Conservation (phyloP, 164 flowering plant genomes). For the Liquidambar formosana region DNA sequence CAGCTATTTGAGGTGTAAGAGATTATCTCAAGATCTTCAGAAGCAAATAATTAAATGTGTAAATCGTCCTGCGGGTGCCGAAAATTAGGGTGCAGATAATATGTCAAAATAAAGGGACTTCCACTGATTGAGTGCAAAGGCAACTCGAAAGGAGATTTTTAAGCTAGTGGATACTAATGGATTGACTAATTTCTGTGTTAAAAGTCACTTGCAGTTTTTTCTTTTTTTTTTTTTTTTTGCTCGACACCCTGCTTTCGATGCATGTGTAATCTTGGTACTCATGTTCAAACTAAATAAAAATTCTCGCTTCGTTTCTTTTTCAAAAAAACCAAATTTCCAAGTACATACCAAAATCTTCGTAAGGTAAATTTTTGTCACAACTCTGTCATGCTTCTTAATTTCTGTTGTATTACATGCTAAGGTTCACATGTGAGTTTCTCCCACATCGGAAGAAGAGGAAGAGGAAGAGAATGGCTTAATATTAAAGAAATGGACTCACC, state of each 20-base stretch:
- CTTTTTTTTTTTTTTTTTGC: too few species aligned
- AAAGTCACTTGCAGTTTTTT: slow-evolving; percentile 63
- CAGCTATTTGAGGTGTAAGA: too few species aligned
- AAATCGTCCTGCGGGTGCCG: slow-evolving; percentile 62
- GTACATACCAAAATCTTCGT: slow-evolving; percentile 43
- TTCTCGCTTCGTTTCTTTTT: slow-evolving; percentile 3
- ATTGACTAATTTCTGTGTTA: slow-evolving; percentile 27
- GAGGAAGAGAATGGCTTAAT: too few species aligned
- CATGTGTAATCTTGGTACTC: too few species aligned
- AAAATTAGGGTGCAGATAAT: slow-evolving; percentile 34
- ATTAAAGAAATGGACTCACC: too few species aligned
- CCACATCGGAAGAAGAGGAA: too few species aligned
- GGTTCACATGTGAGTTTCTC: too few species aligned
- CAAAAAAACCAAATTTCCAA: slow-evolving; percentile 72
- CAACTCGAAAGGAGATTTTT: slow-evolving; percentile 68
- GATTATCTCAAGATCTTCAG: slow-evolving; percentile 68
- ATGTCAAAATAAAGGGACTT: too few species aligned
- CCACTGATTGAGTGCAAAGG: slow-evolving; percentile 34
- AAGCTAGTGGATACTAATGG: slow-evolving; percentile 58
- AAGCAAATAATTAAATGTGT: slow-evolving; percentile 60
- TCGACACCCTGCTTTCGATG: too few species aligned
- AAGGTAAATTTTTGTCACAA: slow-evolving; percentile 39
- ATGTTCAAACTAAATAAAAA: too few species aligned
- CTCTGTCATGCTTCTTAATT: too few species aligned
- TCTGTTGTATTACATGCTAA: too few species aligned